Base-by-base conservation (phyloP, 371 early-diverging fungal species). In the Mortierella sp. region DNA sequence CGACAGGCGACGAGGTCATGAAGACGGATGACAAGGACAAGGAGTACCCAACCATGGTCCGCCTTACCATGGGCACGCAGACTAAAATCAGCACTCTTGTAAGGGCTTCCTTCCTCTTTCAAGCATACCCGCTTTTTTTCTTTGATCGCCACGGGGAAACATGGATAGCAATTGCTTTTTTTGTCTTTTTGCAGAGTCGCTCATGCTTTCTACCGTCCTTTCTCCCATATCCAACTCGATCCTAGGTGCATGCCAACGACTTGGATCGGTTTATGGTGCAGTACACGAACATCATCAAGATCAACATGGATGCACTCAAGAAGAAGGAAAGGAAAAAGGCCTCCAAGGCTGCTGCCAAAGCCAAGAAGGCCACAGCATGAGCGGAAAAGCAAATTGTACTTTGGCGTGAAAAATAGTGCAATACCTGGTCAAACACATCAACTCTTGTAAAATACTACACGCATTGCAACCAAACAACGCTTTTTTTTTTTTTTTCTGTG, bases 281-380 rank as follows among this genome's bases (percentile, higher is more conserved):
- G 41, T 86, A 82, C 64, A 79, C 80, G 10, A 82, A 79, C 43
- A 79, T 86, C 28, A 61, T 79, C 63, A 74, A 72, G 68, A 64
- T 80, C 64, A 82, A 81, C 61, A 84, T 86, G 84, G 78, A 72
- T 45, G 71, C 81, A 27, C 72, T 84, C 59, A 86, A 86, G 79
- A 84, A 83, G 76, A 84, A 84, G 69, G 84, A 83, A 31, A 62
- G 70, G 59, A 83, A 84, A 81, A 83, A 83, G 78, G 67, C 58
- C 6, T 60, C 71, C 61, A 82, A 82, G 66, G 28, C 73, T 31
- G 70, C 57, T 10, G 61, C 71, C 58, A 82, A 82, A 67, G 43
- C 73, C 46, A 76, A 76, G 62, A 76, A 76, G 62, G 55, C 66
- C 0, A 76, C 61, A 0, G 70, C 76, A 64, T 76, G 59, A 43